These are phyloP conservation scores for Aquilaria sinensis DNA, from an alignment of 345 rosid species.

Conservation along the genomic window DNA sequence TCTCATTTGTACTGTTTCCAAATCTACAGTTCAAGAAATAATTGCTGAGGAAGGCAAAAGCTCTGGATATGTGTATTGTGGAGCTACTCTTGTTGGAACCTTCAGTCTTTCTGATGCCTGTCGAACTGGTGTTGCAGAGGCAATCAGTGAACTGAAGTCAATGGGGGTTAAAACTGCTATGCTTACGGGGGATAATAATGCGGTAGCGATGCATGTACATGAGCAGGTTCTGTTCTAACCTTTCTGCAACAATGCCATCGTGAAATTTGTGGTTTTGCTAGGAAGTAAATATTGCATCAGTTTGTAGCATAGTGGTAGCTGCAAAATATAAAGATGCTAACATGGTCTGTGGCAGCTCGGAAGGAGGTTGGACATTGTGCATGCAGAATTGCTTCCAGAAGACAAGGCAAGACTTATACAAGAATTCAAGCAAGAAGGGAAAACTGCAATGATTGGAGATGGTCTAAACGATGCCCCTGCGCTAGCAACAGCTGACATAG, in stretches of 20 bases:
- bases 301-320: background rate
- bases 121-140: conserved; percentile 66
- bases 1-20: background rate
- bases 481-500: conserved; percentile 80
- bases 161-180: conserved; percentile 54
- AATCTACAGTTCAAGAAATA: conserved; percentile 38
- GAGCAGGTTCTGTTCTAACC: conserved; percentile 45
- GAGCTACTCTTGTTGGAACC: conserved; percentile 36
- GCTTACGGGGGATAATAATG: conserved; percentile 84
- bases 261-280: background rate
- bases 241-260: background rate
- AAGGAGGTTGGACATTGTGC: conserved; percentile 47
- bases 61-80: conserved; percentile 51
- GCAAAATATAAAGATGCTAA: background rate
- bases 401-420: conserved; percentile 54
- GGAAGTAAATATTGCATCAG: background rate
- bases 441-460: conserved; percentile 83
- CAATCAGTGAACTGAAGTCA: conserved; percentile 48
- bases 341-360: conserved; percentile 44
- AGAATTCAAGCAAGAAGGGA: conserved; percentile 47
- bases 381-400: conserved; percentile 75
- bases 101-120: conserved; percentile 75
- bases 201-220: conserved; percentile 64
- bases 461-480: conserved; percentile 96
- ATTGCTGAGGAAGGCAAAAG: conserved; percentile 43